Base-by-base conservation (phyloP, 2,329 filamentous ascomycete genomes). In the Aspergillus pseudoterreus region DNA sequence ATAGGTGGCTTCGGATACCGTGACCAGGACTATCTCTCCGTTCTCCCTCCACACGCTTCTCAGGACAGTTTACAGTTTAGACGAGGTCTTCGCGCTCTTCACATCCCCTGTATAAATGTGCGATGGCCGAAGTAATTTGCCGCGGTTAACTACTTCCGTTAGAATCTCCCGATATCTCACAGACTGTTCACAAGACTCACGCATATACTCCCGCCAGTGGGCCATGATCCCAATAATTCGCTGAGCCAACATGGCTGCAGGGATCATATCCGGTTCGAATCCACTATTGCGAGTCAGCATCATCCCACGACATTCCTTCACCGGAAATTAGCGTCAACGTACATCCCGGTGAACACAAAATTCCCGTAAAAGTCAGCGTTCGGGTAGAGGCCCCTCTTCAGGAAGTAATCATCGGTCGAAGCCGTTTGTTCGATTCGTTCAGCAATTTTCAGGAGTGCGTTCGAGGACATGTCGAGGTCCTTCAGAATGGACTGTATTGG, bases 281-380 rank as follows among this genome's bases (percentile, higher is more conserved):
- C 65, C 65, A 17, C 63, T 66, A 53, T 59, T 10, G 11, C 6
- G 12, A 22, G 15, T 42, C 15, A 17, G 14, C 12, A n/a, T 17
- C 6, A 42, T 19, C 4, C 22, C 11, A 17, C 39, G 8, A 42
- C 19, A 14, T 21, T 2, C 11, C 24, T 42, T 4, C 14, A 4
- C 39, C 39, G 17, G 19, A 1, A 19, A 6, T 41, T 14, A 19
- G 6, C 11, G 4, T 19, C 11, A 10, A 19, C 66, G 54, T 51
- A 70, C 70, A 76, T 64, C 4, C 66, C 73, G 0, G 67, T 72
- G 50, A 73, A 76, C 11, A 75, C 62, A 45, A 77, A 75, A 50
- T 67, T 67, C 4, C 70, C 72, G 54, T 72, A 75, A n/a, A 78
- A 64, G 50, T 78, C 75, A 2, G 71, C 74, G 54, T 77, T 77